These are phyloP conservation scores for Phytophthora crassamura DNA, from an alignment of 352 stramenopile genomes.

Conservation along the genomic window DNA sequence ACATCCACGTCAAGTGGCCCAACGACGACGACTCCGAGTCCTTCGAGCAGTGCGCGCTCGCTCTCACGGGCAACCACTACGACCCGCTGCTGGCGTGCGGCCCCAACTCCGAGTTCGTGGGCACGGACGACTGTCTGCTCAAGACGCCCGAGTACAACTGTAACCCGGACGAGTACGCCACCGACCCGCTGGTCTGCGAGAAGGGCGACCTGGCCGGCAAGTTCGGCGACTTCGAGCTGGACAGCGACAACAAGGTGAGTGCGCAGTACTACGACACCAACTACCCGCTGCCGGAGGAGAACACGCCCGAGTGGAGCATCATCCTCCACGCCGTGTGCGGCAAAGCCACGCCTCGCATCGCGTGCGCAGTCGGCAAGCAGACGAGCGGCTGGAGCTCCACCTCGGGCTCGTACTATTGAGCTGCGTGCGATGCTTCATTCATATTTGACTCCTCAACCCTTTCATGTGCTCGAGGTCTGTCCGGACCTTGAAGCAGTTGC, in stretches of 20 bases:
- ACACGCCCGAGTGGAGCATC: conserved; percentile 55
- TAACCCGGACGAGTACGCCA: conserved; percentile 42
- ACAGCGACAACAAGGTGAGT: conserved; percentile 33
- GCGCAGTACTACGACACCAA: conserved; percentile 35
- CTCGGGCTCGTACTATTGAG: conserved; percentile 17
- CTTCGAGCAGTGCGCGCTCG: conserved; percentile 48
- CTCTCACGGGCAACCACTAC: conserved; percentile 60
- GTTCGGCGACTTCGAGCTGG: conserved; percentile 44
- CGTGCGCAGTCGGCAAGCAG: conserved; percentile 47
- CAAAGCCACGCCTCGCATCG: conserved; percentile 46
- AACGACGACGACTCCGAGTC: conserved; percentile 38
- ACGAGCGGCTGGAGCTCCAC: conserved; percentile 13
- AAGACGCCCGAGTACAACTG: conserved; percentile 53
- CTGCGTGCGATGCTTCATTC: too few relatives aligned
- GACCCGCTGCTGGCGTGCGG: conserved; percentile 62
- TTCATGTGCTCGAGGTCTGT: conserved; percentile 22
- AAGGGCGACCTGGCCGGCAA: conserved; percentile 68
- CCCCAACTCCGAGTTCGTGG: conserved; percentile 56
- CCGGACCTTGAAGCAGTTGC: conserved; percentile 9
- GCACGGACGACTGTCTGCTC: conserved; percentile 42
- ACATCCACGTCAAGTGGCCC: conserved; percentile 65
- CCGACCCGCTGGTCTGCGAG: conserved; percentile 52
- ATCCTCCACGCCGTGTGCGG: conserved; percentile 56
- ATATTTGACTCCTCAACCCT: not conserved
- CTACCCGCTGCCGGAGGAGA: conserved; percentile 44